Evolutionary conservation across 164 flowering plant species (phyloP), one percentile per base, ranked within the genome.

Genomic region (Pachysandra terminalis): DNA sequence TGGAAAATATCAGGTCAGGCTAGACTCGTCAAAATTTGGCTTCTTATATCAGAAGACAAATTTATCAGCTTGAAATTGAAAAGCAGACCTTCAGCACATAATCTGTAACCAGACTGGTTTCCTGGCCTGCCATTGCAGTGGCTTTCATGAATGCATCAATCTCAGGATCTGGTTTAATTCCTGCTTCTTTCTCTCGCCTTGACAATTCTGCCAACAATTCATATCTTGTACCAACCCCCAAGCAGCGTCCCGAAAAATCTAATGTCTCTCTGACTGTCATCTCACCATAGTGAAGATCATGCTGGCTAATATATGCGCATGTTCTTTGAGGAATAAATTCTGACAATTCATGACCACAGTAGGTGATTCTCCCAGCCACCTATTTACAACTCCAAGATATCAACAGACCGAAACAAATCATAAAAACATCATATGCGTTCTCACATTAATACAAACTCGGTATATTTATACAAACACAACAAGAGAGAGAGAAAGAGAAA

Each of bases 71-170:
- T 15, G 62, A 40, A 66, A 19, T 66, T 23, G 22, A 71, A 27
- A 37, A 16, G 49, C 75, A 26, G 70, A 86, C 90, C 88, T 85
- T 86, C 67, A 86, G 84, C 65, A 78, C 71, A 67, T 82, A 85
- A 64, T 85, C 88, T 0, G 91, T 83, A 28, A 79, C 75, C 51
- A 87, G 65, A 73, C 78, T 87, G 26, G 86, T 76, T 74, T 79
- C 77, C 61, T 85, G 87, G 56, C 88, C 87, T 32, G 74, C 77
- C 64, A 87, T 52, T 19, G 89, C 83, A 21, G 84, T 83, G 32
- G 91, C 88, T 69, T 87, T 87, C 89, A 83, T 82, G 75, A 80
- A 86, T 3, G 85, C 85, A 72, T 87, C 91, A 13, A 87, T 79
- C 54, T 82, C 89, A 28, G 87, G 84, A 73, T 87, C 91, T 17